Evolutionary conservation across 805 yeast genomes (phyloP), one percentile per base, ranked within the genome.

Genomic region (Kazachstania bromeliacearum): DNA sequence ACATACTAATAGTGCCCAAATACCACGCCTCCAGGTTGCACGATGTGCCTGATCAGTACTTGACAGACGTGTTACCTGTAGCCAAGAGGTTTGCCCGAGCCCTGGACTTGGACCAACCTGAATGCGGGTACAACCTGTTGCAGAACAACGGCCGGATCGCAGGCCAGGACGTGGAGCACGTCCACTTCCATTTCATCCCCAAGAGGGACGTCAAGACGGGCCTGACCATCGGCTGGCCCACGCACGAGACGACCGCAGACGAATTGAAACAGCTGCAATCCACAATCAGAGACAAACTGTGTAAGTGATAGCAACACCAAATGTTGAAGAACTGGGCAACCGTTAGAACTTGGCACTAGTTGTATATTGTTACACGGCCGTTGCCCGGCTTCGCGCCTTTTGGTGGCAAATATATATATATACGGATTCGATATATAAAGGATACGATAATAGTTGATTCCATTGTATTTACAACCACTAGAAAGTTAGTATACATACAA

Each of bases 91-190:
- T 89, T 47, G 88, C 94, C 43, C 70, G 73, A 46, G 83, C 83
- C 4, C 65, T 83, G 43, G 78, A 73, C 2, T 67, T 79, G 45
- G 77, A 72, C 42, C 70, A 69, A n/a, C 70, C 75, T 20, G 68
- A 68, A 3, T 68, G 68, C 3, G 84, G 85, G 12, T 89, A 88
- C 70, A 92, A 89, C 56, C 57, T 89, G 14, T 66, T 89, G 45
- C 97, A 87, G 60, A 89, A 89, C 68, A 92, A 92, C 48, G 97
- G 96, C 28, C 63, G 82, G 54, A 77, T 87, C 51, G 97, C 97
- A 12, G 96, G 89, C 56, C 97, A 89, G 65, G 79, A 71, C 36
- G 96, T 92, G 38, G 94, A 82, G 47, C 98, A 89, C 58, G 96
- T 89, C 38, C 98, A 89, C 60, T 82, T 89, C 72, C 98, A 89